Percentiles rank a stretch among this genome's conserved stretches.
Evolutionary conservation across 2,329 filamentous ascomycete genomes (phyloP).

Genomic region (Dichotomopilus funicola): DNA sequence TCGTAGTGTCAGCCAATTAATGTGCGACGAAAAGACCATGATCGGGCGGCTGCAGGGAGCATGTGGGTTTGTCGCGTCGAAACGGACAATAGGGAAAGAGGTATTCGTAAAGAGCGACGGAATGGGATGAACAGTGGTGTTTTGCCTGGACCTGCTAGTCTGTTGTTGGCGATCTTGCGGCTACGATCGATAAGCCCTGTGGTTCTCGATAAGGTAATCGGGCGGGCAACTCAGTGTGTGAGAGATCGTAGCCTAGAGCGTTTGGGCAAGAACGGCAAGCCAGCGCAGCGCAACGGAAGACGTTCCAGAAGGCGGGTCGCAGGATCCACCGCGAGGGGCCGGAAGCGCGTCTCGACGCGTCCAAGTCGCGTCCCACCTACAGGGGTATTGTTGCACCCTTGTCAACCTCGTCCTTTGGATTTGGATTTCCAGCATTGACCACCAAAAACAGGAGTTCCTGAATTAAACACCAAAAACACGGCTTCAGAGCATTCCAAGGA

Average conservation of each 20-base stretch:
- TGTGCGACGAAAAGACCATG: conserved; percentile 23
- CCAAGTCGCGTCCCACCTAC: conserved; percentile 18
- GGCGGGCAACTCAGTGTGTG: not conserved
- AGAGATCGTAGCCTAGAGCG: not conserved
- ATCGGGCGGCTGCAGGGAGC: conserved; percentile 19
- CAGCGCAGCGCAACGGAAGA: not conserved
- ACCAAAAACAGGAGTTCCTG: not conserved
- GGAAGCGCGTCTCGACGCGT: conserved; percentile 12
- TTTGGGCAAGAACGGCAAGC: not conserved
- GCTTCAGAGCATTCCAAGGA: not conserved
- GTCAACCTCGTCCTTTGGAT: too few species aligned
- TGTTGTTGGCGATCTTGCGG: not conserved
- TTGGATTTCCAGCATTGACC: not conserved
- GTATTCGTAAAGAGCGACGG: too few species aligned
- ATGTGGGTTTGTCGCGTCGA: conserved; percentile 5
- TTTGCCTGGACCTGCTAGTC: not conserved
- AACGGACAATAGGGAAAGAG: not conserved
- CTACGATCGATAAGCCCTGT: conserved; percentile 9
- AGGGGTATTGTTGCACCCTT: conserved; percentile 6
- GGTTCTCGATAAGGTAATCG: conserved; percentile 7
- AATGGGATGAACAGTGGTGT: not conserved
- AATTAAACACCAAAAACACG: not conserved
- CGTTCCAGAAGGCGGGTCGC: too few species aligned
- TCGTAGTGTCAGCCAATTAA: conserved; percentile 27
- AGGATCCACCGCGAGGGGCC: conserved; percentile 6